phyloP scores from a whole-genome alignment of 2,329 filamentous ascomycete species.

The Aureobasidium pullulans region DNA sequence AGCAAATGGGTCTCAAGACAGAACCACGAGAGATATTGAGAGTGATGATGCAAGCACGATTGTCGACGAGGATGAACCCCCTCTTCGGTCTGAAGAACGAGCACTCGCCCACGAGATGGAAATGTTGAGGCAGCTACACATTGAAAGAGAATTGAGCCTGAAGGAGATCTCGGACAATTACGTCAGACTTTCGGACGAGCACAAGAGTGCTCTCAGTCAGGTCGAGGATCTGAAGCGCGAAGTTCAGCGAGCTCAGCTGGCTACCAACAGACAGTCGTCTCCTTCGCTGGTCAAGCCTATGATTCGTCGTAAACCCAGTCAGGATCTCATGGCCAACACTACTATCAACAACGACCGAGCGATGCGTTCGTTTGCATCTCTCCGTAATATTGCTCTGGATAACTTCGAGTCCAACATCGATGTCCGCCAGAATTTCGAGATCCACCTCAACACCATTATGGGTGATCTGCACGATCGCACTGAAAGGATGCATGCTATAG shows the following conservation, averaged over 20 bases:
- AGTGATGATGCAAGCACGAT: slow-evolving; percentile 24
- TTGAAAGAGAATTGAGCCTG: slow-evolving; percentile 71
- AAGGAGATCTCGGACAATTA: slow-evolving; percentile 69
- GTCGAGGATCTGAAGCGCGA: slow-evolving; percentile 89
- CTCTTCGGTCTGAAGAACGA: slow-evolving; percentile 17
- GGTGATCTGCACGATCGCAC: slow-evolving; percentile 81
- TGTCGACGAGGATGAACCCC: slow-evolving; percentile 14
- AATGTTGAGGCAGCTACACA: slow-evolving; percentile 60
- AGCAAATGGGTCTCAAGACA: slow-evolving; percentile 53
- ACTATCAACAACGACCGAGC: slow-evolving; percentile 63
- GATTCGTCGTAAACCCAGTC: slow-evolving; percentile 87
- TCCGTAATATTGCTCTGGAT: slow-evolving; percentile 81
- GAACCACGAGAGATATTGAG: slow-evolving; percentile 38
- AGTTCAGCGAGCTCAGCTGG: slow-evolving; percentile 56
- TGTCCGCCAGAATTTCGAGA: slow-evolving; percentile 82
- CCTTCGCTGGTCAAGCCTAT: slow-evolving; percentile 43
- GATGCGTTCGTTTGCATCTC: slow-evolving; percentile 80
- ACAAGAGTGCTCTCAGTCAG: slow-evolving; percentile 73
- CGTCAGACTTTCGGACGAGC: slow-evolving; percentile 71
- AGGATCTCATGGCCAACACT: slow-evolving; percentile 51
- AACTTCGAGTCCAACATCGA: slow-evolving; percentile 78
- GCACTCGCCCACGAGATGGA: slow-evolving; percentile 55
- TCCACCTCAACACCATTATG: slow-evolving; percentile 86
- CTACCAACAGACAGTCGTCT: slow-evolving; percentile 20
- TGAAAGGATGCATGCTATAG: slow-evolving; percentile 82